phyloP scores from a whole-genome alignment of 1,284 basidiomycete genomes.

The Puccinia coronata region DNA sequence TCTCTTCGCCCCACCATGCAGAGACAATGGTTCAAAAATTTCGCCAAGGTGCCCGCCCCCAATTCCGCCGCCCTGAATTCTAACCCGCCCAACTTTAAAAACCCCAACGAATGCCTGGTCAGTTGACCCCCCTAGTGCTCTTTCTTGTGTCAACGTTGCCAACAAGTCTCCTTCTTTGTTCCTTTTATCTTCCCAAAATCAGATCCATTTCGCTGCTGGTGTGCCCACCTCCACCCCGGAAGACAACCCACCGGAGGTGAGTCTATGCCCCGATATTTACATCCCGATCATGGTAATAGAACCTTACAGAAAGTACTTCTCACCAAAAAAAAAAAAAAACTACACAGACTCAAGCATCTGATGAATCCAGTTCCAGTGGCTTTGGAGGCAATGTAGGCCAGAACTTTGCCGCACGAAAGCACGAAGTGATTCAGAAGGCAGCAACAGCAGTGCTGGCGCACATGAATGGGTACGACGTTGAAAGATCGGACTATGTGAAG shows the following conservation, averaged over 20 bases:
- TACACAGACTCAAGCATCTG: no score
- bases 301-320: no score
- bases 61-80: no score
- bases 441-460: conserved; percentile 27
- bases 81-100: neutral
- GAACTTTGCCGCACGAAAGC: neutral
- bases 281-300: neutral
- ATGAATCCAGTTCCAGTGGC: neutral
- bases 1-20: neutral
- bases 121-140: neutral
- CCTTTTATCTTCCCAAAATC: neutral
- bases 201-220: conserved; percentile 25
- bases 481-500: neutral
- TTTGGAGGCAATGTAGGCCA: no score
- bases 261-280: neutral
- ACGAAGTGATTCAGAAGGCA: conserved; percentile 9
- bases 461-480: conserved; percentile 16
- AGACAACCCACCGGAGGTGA: neutral
- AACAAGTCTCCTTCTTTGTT: no score
- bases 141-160: neutral
- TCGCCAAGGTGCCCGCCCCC: neutral
- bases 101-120: conserved; percentile 11
- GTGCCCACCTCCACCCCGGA: neutral
- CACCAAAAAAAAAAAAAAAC: no score
- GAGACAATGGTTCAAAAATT: conserved; percentile 1